These are phyloP conservation scores for Erythrobasidium hasegawianum DNA, from an alignment of 1,284 basidiomycete species.

Conservation along the genomic window DNA sequence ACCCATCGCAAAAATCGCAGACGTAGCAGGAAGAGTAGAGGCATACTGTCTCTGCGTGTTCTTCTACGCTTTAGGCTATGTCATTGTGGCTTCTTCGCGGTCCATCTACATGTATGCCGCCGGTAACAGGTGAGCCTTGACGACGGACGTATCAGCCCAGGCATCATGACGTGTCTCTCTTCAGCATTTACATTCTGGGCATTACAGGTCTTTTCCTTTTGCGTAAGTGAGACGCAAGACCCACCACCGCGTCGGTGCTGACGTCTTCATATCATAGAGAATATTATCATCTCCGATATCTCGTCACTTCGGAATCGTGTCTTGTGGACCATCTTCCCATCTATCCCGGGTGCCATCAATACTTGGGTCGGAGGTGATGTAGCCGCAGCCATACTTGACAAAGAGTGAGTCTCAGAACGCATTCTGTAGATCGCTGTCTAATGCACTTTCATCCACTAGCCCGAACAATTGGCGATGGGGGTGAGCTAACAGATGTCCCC, in stretches of 20 bases:
- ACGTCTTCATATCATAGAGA: conserved; percentile 39
- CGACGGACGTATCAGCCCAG: no score
- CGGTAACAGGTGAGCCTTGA: conserved; percentile 37
- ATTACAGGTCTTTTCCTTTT: conserved; percentile 45
- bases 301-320: conserved; percentile 46
- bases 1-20: conserved; percentile 49
- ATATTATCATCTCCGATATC: conserved; percentile 50
- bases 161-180: no score
- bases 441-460: no score
- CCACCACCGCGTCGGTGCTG: no score
- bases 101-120: conserved; percentile 45
- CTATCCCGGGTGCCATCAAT: conserved; percentile 46
- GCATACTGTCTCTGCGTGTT: conserved; percentile 47
- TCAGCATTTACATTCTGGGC: conserved; percentile 48
- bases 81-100: conserved; percentile 46
- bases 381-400: conserved; percentile 26
- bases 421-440: no score
- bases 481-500: no score
- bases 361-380: conserved; percentile 47
- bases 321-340: conserved; percentile 49
- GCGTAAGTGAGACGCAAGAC: no score
- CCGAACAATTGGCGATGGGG: not conserved
- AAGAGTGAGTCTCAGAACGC: no score
- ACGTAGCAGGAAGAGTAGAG: conserved; percentile 48
- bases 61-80: conserved; percentile 48